A percentile compares a stretch with the other conserved stretches of the same genome.
These are phyloP conservation scores for Aspergillus sojae DNA, from an alignment of 2,329 filamentous ascomycete genomes.

Conservation along the genomic window DNA sequence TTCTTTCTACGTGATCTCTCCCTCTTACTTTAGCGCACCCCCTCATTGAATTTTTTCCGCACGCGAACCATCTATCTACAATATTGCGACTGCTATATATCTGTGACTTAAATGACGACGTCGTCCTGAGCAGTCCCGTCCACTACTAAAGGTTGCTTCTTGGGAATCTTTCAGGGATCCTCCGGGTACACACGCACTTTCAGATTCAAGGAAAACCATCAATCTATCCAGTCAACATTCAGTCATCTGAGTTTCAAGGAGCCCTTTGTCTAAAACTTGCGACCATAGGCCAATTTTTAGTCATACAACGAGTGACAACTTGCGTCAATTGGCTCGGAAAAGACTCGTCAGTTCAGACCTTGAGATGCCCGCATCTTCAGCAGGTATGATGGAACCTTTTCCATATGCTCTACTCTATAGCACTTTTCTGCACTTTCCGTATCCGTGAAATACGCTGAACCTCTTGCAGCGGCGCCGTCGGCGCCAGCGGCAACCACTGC, in stretches of 20 bases:
- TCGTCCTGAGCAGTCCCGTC: slow-evolving; percentile 3
- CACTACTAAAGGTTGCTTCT: slow-evolving; percentile 4
- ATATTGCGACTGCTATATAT: neutral
- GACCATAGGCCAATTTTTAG: neutral
- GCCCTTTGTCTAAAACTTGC: neutral
- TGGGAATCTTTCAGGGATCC: neutral
- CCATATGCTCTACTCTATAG: neutral
- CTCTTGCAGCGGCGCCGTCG: slow-evolving; percentile 8
- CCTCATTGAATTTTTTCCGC: neutral
- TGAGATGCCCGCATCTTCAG: slow-evolving; percentile 1
- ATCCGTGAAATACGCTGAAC: neutral
- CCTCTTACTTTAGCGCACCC: neutral
- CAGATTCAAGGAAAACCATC: neutral
- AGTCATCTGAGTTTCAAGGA: neutral
- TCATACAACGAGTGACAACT: neutral
- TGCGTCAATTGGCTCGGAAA: neutral
- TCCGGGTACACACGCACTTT: slow-evolving; percentile 9
- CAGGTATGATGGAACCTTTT: neutral
- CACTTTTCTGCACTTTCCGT: neutral
- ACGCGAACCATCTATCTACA: neutral
- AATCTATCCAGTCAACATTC: neutral
- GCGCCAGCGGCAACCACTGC: slow-evolving; percentile 11
- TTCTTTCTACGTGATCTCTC: slow-evolving; percentile 3
- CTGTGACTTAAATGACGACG: neutral
- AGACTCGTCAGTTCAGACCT: neutral